A percentile compares a stretch with the other conserved stretches of the same genome.
Evolutionary conservation across 805 yeast genomes (phyloP).

Genomic region (Teunomyces kruisii): DNA sequence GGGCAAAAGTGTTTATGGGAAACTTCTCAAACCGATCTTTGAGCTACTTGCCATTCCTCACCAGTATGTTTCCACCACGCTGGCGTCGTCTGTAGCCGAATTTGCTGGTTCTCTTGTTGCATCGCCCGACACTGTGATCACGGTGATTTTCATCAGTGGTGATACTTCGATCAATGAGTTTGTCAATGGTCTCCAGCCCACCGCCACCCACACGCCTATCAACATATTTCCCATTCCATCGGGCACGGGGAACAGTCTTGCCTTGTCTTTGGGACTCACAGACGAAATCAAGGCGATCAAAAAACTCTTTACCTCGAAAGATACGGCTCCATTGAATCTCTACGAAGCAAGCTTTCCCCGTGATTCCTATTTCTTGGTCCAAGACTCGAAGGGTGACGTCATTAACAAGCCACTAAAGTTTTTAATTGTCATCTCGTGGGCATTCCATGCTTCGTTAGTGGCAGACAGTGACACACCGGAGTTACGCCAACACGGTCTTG

Average conservation of each 20-base stretch:
- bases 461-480: constrained; percentile 76
- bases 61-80: constrained; percentile 43
- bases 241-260: constrained; percentile 87
- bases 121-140: constrained; percentile 19
- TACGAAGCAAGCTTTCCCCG: constrained; percentile 46
- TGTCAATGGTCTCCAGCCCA: constrained; percentile 46
- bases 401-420: constrained; percentile 29
- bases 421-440: constrained; percentile 78
- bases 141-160: constrained; percentile 72
- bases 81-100: constrained; percentile 37
- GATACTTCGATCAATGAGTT: constrained; percentile 85
- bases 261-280: constrained; percentile 53
- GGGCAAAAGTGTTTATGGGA: constrained; percentile 35
- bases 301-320: constrained; percentile 30
- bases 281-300: constrained; percentile 29
- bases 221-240: constrained; percentile 54
- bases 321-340: constrained; percentile 38
- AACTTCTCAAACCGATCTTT: constrained; percentile 50
- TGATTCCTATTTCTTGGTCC: constrained; percentile 21
- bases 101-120: constrained; percentile 32
- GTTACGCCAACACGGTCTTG: constrained; percentile 59
- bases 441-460: constrained; percentile 80
- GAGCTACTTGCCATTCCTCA: constrained; percentile 33
- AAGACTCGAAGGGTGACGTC: constrained; percentile 15
- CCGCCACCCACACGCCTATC: constrained; percentile 7